Conservation (phyloP, 495 filamentous ascomycete species). For the Podospora australis region DNA sequence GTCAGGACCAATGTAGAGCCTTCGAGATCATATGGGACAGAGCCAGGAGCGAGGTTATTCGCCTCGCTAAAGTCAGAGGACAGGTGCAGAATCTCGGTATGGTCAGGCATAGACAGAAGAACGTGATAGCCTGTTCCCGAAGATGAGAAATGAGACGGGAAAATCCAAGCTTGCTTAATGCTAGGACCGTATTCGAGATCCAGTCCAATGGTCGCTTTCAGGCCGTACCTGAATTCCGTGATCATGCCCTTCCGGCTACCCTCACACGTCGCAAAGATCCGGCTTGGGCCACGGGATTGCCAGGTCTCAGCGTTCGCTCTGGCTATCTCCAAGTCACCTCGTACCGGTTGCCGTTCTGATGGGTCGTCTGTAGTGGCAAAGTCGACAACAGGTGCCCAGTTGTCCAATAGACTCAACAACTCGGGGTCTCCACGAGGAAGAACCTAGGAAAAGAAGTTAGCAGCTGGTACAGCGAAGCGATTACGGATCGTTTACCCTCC, state of each 20-base stretch:
- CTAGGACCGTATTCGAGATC: constrained; percentile 41
- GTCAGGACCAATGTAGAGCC: constrained; percentile 53
- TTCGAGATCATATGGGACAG: constrained; percentile 41
- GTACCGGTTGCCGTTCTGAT: constrained; percentile 15
- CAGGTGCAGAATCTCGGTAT: constrained; percentile 32
- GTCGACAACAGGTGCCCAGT: constrained; percentile 80
- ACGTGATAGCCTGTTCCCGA: constrained; percentile 26
- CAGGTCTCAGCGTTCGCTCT: too few species aligned
- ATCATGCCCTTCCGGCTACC: constrained; percentile 55
- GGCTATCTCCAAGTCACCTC: too few species aligned
- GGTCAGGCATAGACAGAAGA: constrained; percentile 48
- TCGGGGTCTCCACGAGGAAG: constrained; percentile 39
- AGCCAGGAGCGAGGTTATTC: constrained; percentile 29
- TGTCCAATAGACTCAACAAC: constrained; percentile 48
- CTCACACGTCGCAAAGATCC: constrained; percentile 55
- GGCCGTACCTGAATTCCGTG: constrained; percentile 63
- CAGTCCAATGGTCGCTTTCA: constrained; percentile 59
- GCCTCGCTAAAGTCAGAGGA: constrained; percentile 32
- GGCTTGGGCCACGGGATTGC: constrained; percentile 31
- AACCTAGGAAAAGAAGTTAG: constrained; percentile 27
- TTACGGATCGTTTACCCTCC: constrained; percentile 47
- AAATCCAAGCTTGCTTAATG: constrained; percentile 40
- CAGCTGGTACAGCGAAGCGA: background rate
- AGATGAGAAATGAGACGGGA: constrained; percentile 20
- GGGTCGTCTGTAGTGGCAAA: constrained; percentile 45